phyloP scores from a whole-genome alignment of 768 basidiomycete species.

The Cyclocybe cylindracea region DNA sequence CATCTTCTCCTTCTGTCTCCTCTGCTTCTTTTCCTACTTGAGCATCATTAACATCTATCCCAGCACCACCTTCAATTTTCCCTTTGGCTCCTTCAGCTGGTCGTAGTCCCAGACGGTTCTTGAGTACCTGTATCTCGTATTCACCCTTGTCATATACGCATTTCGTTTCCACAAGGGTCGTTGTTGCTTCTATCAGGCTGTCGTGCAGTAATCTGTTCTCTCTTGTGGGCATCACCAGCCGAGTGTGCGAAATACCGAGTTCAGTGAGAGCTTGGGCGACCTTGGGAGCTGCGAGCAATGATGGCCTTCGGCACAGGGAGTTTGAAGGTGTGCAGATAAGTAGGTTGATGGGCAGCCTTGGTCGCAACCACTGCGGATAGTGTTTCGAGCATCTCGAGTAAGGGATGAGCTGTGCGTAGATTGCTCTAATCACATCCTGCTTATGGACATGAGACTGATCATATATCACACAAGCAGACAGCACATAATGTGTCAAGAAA shows the following conservation, averaged over 20 bases:
- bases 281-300: conserved; percentile 58
- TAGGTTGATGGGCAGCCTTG: conserved; percentile 80
- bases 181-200: conserved; percentile 68
- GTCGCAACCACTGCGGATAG: conserved; percentile 53
- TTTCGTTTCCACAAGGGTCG: conserved; percentile 84
- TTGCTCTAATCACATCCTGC: too few relatives aligned
- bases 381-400: conserved; percentile 59
- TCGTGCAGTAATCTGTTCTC: conserved; percentile 79
- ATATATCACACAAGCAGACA: too few relatives aligned
- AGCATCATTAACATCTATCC: conserved; percentile 27
- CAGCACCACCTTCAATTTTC: conserved; percentile 35
- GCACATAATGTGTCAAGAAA: too few relatives aligned
- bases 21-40: conserved; percentile 31
- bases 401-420: neutral
- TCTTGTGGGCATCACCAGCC: conserved; percentile 95
- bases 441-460: too few relatives aligned
- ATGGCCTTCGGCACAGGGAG: conserved; percentile 77
- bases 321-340: conserved; percentile 84
- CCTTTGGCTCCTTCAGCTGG: conserved; percentile 37
- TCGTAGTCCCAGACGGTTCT: conserved; percentile 57
- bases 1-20: conserved; percentile 42
- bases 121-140: conserved; percentile 77
- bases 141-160: conserved; percentile 84
- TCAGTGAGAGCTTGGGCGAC: conserved; percentile 77
- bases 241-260: conserved; percentile 67